These are phyloP conservation scores for Lentinula guzmanii DNA, from an alignment of 768 basidiomycete species.

Conservation along the genomic window DNA sequence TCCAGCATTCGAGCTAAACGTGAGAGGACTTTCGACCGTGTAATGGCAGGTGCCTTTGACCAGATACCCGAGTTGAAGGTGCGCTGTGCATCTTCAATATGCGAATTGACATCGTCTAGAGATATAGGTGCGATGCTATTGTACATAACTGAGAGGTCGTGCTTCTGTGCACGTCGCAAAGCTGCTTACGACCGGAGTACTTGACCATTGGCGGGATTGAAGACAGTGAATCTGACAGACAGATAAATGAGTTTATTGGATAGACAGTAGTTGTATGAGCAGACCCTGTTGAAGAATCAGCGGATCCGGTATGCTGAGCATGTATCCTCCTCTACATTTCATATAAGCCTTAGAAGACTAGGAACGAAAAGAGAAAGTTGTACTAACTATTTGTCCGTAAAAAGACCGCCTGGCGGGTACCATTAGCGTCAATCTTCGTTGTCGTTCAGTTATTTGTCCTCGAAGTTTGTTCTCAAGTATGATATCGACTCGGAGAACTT, in stretches of 20 bases:
- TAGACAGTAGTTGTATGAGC: not conserved
- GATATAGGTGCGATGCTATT: constrained; percentile 52
- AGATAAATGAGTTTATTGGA: not conserved
- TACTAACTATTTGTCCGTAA: too few relatives aligned
- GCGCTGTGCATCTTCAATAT: constrained; percentile 50
- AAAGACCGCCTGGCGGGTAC: too few relatives aligned
- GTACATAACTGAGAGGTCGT: not conserved
- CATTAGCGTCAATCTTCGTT: too few relatives aligned
- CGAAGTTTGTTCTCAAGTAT: too few relatives aligned
- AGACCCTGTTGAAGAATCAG: not conserved
- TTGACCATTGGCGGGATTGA: constrained; percentile 67
- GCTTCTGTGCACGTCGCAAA: not conserved
- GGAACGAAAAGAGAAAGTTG: too few relatives aligned
- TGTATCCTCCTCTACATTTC: too few relatives aligned
- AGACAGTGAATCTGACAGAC: constrained; percentile 39
- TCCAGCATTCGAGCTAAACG: constrained; percentile 61
- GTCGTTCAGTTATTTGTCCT: too few relatives aligned
- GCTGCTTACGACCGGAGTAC: constrained; percentile 47
- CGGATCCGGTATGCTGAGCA: not conserved
- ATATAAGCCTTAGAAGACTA: too few relatives aligned
- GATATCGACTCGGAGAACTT: too few relatives aligned
- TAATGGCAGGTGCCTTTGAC: constrained; percentile 53
- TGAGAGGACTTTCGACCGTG: constrained; percentile 61
- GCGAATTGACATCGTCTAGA: constrained; percentile 39
- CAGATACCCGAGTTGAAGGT: constrained; percentile 64